Evolutionary conservation across 2,329 filamentous ascomycete genomes (phyloP), one percentile per base, ranked within the genome.

Genomic region (Cladosporium sp.): DNA sequence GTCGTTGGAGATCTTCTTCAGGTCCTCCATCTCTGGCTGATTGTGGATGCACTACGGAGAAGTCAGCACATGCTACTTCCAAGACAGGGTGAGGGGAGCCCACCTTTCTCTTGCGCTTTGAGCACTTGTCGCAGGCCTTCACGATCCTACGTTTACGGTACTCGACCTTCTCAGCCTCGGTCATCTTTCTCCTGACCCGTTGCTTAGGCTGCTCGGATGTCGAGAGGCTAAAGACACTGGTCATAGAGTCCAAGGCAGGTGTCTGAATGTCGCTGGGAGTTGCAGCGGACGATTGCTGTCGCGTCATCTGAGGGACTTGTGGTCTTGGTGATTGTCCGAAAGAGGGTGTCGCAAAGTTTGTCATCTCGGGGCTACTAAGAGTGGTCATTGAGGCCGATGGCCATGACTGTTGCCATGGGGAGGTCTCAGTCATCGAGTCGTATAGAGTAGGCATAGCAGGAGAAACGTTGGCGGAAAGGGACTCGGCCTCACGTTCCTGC

Each of bases 91-190:
- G 42, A 19, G 42, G 17, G 24, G 24, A 13, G 17, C 49, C 13
- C 39, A 57, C 53, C 52, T 72, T 72, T 34, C 70, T 65, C 63
- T 73, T 73, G 5, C 71, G 65, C 61, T 68, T 67, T 24, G 66
- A 65, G 60, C 71, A 73, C 60, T 69, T 68, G 10, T 71, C 68
- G 61, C 71, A 73, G 8, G 71, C 71, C 58, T 71, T 71, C 12
- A 70, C 70, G 17, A 71, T 70, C 36, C 71, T 61, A 28, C 70
- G 69, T 57, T 72, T 71, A 25, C 70, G 69, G 62, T 73, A 73
- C 62, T 73, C 71, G 48, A 65, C 61, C 64, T 72, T 72, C 59
- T 73, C 71, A 3, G 68, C 66, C 42, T 71, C 70, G 51, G 71
- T 73, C 71, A 73, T 73, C 62, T 72, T 73, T 20, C 71, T 62